Conservation (phyloP, 139 green algal genomes). For the Dunaliella sp. region DNA sequence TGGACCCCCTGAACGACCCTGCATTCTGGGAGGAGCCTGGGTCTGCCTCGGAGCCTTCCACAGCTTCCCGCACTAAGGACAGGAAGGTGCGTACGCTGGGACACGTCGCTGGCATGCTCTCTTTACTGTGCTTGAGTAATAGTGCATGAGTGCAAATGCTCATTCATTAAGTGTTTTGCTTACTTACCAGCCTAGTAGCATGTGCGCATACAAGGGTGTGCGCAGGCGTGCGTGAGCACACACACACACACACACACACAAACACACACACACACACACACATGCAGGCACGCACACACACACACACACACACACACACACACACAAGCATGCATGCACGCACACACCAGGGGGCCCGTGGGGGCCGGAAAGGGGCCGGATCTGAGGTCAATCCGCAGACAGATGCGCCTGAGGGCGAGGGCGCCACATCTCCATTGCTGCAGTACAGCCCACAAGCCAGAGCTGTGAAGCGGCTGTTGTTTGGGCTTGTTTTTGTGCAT, state of each 20-base stretch:
- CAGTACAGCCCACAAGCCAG: conserved; percentile 2
- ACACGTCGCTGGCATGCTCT: no score
- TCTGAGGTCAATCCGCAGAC: neutral
- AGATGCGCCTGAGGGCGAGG: neutral
- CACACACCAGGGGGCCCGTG: neutral
- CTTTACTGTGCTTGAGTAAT: no score
- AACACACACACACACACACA: no score
- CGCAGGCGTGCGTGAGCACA: no score
- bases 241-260: no score
- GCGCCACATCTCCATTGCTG: neutral
- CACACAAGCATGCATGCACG: no score
- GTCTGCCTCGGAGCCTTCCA: conserved; percentile 1
- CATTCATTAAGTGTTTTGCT: no score
- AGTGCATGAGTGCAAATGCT: no score
- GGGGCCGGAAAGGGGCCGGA: neutral
- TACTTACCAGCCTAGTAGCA: no score
- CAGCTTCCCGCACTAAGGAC: neutral
- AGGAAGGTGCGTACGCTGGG: neutral
- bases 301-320: neutral
- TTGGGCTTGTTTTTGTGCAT: conserved; percentile 36
- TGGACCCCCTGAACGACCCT: conserved; percentile 40
- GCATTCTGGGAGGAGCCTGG: conserved; percentile 24
- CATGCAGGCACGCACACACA: no score
- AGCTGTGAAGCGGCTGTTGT: conserved; percentile 46
- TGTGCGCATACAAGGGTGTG: no score